Evolutionary conservation across 2,329 filamentous ascomycete genomes (phyloP), one percentile per base, ranked within the genome.

Genomic region (Monosporascus sp.): DNA sequence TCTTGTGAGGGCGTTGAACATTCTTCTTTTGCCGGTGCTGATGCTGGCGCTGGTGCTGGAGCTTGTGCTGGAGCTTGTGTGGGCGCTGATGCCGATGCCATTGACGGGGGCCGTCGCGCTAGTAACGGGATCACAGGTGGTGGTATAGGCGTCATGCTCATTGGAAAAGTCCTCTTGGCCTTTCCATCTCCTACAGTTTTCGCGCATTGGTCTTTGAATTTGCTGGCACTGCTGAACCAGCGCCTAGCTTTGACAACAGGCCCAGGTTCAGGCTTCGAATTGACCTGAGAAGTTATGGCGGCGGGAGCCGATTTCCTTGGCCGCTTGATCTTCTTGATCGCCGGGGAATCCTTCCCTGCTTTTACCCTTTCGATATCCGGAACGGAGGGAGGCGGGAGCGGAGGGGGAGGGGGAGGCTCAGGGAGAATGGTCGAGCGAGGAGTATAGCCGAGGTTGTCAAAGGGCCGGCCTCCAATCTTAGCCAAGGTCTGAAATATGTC

Each of bases 271-370:
- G 14, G 46, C 14, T 53, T 43, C 3, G 24, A 24, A 3, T 41
- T 43, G 8, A 37, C 45, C 18, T 48, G 49, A 18, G 49, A 46
- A 24, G 55, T 65, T 3, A 71, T 57, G 22, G 61, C 64, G 18
- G 69, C 71, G 0, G 73, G 70, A 1, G 74, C 73, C 2, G 74
- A 74, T 54, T 74, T 76, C 35, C 74, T 70, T 35, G 69, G 54
- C 40, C 63, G 68, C 55, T 63, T 73, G 15, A 61, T 45, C 49
- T 66, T 72, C 31, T 35, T 35, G 9, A 35, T 11, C 9, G 31
- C 31, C 1, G 11, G 31, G 4, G 31, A 35, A 7, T 58, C 38
- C 37, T 47, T 41, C 37, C 51, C 44, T 37, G 50, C 53, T 26
- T 49, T 53, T 26, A 56, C 48, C 49, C 58, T 62, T 26, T 49